These are phyloP conservation scores for Aurantiochytrium sp. DNA, from an alignment of 108 stramenopile genomes.

Conservation along the genomic window DNA sequence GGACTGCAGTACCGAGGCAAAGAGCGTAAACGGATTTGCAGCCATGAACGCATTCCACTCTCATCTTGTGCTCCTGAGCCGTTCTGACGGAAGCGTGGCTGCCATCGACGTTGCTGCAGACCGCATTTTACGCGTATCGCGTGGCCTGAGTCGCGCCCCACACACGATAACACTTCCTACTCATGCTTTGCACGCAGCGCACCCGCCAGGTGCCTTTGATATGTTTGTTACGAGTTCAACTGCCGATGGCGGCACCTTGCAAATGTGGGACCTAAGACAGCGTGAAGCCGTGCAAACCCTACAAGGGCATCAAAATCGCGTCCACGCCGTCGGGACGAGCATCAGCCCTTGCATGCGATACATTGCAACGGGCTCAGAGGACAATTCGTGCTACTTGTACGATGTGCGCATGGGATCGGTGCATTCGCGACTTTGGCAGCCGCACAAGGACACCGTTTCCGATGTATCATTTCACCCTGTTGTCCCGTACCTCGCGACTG, in stretches of 20 bases:
- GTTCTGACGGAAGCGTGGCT: conserved; percentile 1
- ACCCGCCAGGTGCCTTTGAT: neutral
- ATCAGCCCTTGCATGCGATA: conserved; percentile 27
- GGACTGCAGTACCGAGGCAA: neutral
- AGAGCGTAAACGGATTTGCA: neutral
- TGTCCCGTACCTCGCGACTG: conserved; percentile 28
- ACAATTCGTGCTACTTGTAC: conserved; percentile 10
- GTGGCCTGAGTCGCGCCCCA: neutral
- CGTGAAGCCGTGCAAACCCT: neutral
- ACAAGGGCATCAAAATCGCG: neutral
- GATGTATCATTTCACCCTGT: conserved; percentile 21
- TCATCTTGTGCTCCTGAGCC: conserved; percentile 13
- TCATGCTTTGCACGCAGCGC: neutral
- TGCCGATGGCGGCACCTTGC: neutral
- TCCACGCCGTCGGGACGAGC: neutral
- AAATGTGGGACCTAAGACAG: conserved; percentile 26
- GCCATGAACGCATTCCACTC: conserved; percentile 19
- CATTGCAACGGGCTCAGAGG: conserved; percentile 32
- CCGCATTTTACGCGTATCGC: neutral
- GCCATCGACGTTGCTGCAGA: neutral
- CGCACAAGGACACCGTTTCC: conserved; percentile 24
- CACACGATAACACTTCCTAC: conserved; percentile 11
- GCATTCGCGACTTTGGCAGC: neutral
- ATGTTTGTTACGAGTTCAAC: conserved; percentile 14
- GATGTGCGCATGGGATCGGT: neutral